Evolutionary conservation across 176 grass and related monocot genomes (phyloP).

Genomic region (Elymus sibiricus): DNA sequence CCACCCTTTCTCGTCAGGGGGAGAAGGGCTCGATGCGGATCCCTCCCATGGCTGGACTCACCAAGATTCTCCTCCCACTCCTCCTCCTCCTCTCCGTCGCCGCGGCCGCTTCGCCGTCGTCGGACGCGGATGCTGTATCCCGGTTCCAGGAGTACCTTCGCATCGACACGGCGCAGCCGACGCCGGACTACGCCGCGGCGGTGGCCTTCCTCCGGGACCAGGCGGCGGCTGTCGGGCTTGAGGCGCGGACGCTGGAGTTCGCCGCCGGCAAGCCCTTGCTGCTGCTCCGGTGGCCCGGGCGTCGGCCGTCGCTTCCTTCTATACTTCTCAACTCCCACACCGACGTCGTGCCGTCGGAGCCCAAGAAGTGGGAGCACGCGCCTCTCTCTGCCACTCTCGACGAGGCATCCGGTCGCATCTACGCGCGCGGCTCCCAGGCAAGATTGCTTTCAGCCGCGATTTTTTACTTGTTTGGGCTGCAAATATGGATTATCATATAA

Average conservation of each 20-base stretch:
- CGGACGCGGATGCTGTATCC: conserved; percentile 56
- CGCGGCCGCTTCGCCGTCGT: conserved; percentile 12
- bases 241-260: conserved; percentile 65
- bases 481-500: too few species aligned
- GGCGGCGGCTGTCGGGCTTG: conserved; percentile 47
- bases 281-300: conserved; percentile 78
- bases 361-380: conserved; percentile 78
- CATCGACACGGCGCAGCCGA: conserved; percentile 85
- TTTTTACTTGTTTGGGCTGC: not conserved
- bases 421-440: conserved; percentile 88
- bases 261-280: conserved; percentile 70
- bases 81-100: conserved; percentile 6
- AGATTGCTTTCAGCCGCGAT: not conserved
- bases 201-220: conserved; percentile 56
- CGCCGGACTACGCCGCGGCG: conserved; percentile 71
- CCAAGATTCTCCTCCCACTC: conserved; percentile 20
- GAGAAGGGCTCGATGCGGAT: not conserved
- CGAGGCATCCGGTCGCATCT: conserved; percentile 56
- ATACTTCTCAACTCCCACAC: conserved; percentile 95
- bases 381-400: conserved; percentile 82
- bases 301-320: conserved; percentile 50
- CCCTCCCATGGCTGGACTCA: conserved; percentile 6
- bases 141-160: conserved; percentile 97
- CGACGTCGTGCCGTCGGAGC: conserved; percentile 87
- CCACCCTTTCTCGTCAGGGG: not conserved